Evolutionary conservation across 2,329 filamentous ascomycete species (phyloP).

Genomic region (Elsinoe perseae): DNA sequence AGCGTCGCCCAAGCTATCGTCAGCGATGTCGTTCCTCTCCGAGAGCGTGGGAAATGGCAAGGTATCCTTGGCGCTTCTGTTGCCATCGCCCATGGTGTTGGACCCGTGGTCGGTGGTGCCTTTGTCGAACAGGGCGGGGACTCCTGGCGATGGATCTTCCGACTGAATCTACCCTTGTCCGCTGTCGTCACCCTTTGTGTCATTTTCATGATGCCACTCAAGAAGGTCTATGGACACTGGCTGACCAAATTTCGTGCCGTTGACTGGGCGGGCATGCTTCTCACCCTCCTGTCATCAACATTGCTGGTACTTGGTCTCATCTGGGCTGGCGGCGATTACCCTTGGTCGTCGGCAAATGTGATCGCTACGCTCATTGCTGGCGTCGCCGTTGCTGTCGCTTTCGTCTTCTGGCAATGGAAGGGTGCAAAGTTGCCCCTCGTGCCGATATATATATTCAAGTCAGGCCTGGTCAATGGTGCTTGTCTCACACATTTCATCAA

Average conservation of each 20-base stretch:
- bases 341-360: slow-evolving; percentile 50
- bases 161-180: slow-evolving; percentile 47
- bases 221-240: slow-evolving; percentile 48
- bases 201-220: slow-evolving; percentile 51
- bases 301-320: slow-evolving; percentile 46
- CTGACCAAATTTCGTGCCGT: slow-evolving; percentile 42
- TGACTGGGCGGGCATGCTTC: slow-evolving; percentile 43
- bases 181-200: slow-evolving; percentile 41
- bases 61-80: slow-evolving; percentile 26
- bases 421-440: slow-evolving; percentile 43
- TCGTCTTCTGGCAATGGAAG: slow-evolving; percentile 48
- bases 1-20: slow-evolving; percentile 27
- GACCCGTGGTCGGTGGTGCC: slow-evolving; percentile 48
- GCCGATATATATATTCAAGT: slow-evolving; percentile 44
- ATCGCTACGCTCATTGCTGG: slow-evolving; percentile 50
- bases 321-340: slow-evolving; percentile 54
- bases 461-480: slow-evolving; percentile 47
- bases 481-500: slow-evolving; percentile 44
- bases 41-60: slow-evolving; percentile 19
- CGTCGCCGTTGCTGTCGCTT: slow-evolving; percentile 38
- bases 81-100: slow-evolving; percentile 48
- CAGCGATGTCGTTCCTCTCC: slow-evolving; percentile 24
- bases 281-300: slow-evolving; percentile 39
- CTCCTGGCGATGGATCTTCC: slow-evolving; percentile 22
- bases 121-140: slow-evolving; percentile 29